phyloP scores from a whole-genome alignment of 192 early-diverging fungal species.

The Jimgerdemannia flammicorona region DNA sequence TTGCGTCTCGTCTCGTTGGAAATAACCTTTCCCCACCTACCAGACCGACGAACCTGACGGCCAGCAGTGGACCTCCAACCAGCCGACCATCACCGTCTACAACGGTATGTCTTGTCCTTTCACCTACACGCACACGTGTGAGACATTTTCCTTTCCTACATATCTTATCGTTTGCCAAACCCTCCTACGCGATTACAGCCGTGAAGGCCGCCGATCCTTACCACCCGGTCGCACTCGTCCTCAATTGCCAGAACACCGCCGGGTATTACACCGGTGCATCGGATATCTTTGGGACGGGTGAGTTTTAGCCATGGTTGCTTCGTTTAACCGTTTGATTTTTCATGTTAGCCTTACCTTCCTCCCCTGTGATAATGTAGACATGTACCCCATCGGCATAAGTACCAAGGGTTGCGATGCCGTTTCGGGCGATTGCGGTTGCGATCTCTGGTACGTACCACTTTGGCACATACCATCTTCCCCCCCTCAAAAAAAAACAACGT shows the following conservation, averaged over 20 bases:
- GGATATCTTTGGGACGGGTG: conserved; percentile 13
- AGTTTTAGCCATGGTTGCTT: not conserved
- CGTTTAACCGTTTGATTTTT: too few species aligned
- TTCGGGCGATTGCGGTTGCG: conserved; percentile 17
- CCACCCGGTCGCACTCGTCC: conserved; percentile 18
- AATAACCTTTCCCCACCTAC: not conserved
- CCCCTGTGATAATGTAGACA: conserved; percentile 3
- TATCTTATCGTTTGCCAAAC: not conserved
- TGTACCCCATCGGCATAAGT: conserved; percentile 19
- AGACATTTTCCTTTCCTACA: not conserved
- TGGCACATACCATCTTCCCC: too few species aligned
- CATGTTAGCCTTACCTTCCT: too few species aligned
- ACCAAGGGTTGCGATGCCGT: not conserved
- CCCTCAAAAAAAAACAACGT: too few species aligned
- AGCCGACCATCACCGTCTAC: not conserved
- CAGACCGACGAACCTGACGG: not conserved
- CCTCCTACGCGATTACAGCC: conserved; percentile 2
- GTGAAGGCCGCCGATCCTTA: conserved; percentile 19
- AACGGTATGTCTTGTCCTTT: not conserved
- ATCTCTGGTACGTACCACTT: conserved; percentile 1
- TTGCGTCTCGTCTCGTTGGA: not conserved
- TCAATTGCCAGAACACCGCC: conserved; percentile 6
- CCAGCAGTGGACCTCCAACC: not conserved
- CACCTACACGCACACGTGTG: not conserved
- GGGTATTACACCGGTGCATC: conserved; percentile 9